Evolutionary conservation across 805 yeast species (phyloP), one percentile per base, ranked within the genome.

Genomic region (Candida anglica): DNA sequence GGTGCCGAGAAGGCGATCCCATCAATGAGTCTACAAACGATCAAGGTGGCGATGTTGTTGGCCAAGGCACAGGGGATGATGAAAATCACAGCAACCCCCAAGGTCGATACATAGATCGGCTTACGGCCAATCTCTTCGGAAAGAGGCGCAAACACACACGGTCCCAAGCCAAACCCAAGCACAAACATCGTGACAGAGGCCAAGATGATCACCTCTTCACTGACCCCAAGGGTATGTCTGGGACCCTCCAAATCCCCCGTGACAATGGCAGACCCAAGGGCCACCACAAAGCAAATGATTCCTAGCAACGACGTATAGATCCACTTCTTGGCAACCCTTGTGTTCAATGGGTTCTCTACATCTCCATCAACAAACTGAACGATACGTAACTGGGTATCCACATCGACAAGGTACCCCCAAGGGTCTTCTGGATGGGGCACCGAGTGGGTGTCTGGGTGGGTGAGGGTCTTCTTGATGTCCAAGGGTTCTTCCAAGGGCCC

Each of bases 401-500:
- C 7, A 30, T 48, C 53, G 7, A 43, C 30, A 3, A 42, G 47
- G 33, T 48, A 48, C 18, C 36, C 32, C 48, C 48, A 48, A 4
- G 47, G 49, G 24, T 48, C 52, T 2, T 35, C 48, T 11, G 59
- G 60, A 40, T 70, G 50, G 17, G 44, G 48, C 10, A 49, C 43
- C 0, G 58, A 36, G 9, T 47, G 38, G 5, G 53, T 56, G 15
- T 55, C 65, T 1, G 66, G 54, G 27, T 46, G 48, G 9, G 69
- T 55, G 17, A 47, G 52, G 2, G 53, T 43, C 36, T 46, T 53
- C 35, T 69, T 64, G 9, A 66, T 36, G 53, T 77, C 83, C 29
- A 75, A 66, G 4, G 71, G 72, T 36, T 71, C 70, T 54, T 76
- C 82, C 33, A 75, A 50, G 0, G 79, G 79, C 34, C 83, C 83